Conservation (phyloP, 352 stramenopile species). For the Thraustotheca clavata region DNA sequence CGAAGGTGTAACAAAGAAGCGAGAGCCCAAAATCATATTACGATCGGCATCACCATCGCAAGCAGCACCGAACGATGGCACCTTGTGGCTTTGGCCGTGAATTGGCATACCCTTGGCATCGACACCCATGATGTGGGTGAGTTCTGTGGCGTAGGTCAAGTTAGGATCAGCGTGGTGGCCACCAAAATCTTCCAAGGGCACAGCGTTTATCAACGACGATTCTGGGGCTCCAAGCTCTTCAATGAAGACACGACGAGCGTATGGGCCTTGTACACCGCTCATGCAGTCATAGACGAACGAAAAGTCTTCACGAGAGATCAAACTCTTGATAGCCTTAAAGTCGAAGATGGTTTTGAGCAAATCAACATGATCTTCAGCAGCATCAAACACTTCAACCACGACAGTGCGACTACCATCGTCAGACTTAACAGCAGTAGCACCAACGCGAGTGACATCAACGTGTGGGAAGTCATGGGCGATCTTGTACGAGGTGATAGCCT, state of each 20-base stretch:
- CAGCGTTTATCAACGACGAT: slow-evolving; percentile 88
- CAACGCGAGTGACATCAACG: slow-evolving; percentile 60
- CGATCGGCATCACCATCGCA: slow-evolving; percentile 98
- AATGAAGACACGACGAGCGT: slow-evolving; percentile 94
- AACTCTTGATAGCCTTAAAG: slow-evolving; percentile 90
- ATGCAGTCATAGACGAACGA: slow-evolving; percentile 96
- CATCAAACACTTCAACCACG: slow-evolving; percentile 96
- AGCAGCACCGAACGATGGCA: slow-evolving; percentile 88
- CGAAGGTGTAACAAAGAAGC: slow-evolving; percentile 98
- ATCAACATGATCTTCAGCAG: slow-evolving; percentile 92
- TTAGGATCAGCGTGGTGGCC: slow-evolving; percentile 98
- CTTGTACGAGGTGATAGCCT: slow-evolving; percentile 93
- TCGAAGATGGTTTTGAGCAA: slow-evolving; percentile 97
- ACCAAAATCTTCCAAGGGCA: slow-evolving; percentile 96
- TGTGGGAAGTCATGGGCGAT: slow-evolving; percentile 76
- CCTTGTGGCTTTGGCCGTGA: slow-evolving; percentile 61
- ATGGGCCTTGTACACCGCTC: slow-evolving; percentile 96
- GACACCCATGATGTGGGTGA: slow-evolving; percentile 96
- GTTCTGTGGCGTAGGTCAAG: slow-evolving; percentile 95
- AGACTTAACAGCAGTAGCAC: slow-evolving; percentile 54
- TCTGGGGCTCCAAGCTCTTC: slow-evolving; percentile 88
- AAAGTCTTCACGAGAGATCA: slow-evolving; percentile 91
- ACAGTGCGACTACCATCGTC: slow-evolving; percentile 88
- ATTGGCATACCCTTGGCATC: slow-evolving; percentile 70
- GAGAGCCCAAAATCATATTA: slow-evolving; percentile 97